Conservation (phyloP, 2,329 filamentous ascomycete genomes). For the Alternaria postmessia region DNA sequence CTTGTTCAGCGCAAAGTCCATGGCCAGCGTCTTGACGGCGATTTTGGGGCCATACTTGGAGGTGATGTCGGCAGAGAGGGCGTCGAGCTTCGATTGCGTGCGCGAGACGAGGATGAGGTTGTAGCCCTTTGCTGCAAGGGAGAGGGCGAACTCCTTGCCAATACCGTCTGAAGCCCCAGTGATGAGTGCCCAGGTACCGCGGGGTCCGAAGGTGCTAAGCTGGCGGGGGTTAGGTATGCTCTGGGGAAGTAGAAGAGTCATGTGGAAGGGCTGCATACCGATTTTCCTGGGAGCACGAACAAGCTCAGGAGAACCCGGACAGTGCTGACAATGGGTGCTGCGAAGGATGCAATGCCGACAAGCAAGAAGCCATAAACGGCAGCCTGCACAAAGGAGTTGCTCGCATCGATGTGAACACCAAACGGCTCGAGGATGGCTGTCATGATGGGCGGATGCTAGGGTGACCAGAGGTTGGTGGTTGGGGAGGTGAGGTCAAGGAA, state of each 20-base stretch:
- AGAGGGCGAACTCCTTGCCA: slow-evolving; percentile 92
- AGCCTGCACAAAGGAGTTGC: slow-evolving; percentile 37
- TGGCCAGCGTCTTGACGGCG: slow-evolving; percentile 79
- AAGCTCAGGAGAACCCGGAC: slow-evolving; percentile 58
- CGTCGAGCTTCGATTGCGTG: slow-evolving; percentile 88
- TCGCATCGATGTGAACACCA: slow-evolving; percentile 45
- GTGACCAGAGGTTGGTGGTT: background rate
- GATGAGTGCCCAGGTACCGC: slow-evolving; percentile 91
- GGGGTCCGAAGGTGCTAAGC: slow-evolving; percentile 89
- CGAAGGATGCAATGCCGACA: slow-evolving; percentile 41
- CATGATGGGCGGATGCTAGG: slow-evolving; percentile 11
- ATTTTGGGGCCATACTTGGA: slow-evolving; percentile 70
- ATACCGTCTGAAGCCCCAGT: slow-evolving; percentile 97
- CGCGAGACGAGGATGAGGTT: slow-evolving; percentile 95
- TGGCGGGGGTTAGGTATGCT: slow-evolving; percentile 18
- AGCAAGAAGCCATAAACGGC: slow-evolving; percentile 41
- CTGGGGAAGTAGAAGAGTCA: slow-evolving; percentile 9
- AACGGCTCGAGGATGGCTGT: slow-evolving; percentile 32
- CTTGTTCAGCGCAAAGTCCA: slow-evolving; percentile 87
- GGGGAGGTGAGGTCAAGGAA: background rate
- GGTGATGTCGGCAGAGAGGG: slow-evolving; percentile 78
- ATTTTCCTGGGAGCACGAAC: slow-evolving; percentile 58
- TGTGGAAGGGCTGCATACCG: slow-evolving; percentile 44
- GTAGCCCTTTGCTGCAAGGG: slow-evolving; percentile 90
- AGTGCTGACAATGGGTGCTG: slow-evolving; percentile 54